phyloP scores from a whole-genome alignment of 1,284 basidiomycete species.

The Cryptococcus floricola region DNA sequence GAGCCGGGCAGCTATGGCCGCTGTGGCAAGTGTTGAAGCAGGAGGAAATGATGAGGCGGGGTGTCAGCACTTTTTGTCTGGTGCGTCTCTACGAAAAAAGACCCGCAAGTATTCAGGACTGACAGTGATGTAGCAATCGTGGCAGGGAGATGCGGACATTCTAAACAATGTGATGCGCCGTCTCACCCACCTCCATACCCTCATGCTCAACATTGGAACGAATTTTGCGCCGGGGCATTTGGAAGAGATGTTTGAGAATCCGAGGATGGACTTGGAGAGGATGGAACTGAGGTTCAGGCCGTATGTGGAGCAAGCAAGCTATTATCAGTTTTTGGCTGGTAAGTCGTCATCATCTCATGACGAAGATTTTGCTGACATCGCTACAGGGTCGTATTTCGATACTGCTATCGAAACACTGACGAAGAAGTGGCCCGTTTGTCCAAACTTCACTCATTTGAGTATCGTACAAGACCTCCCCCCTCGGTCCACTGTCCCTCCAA shows the following conservation, averaged over 20 bases:
- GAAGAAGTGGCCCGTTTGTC: slow-evolving; percentile 36
- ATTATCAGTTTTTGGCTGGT: slow-evolving; percentile 50
- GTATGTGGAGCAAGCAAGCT: slow-evolving; percentile 49
- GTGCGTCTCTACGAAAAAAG: slow-evolving; percentile 7
- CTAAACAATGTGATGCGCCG: slow-evolving; percentile 47
- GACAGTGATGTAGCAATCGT: slow-evolving; percentile 28
- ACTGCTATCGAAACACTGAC: slow-evolving; percentile 47
- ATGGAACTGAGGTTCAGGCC: slow-evolving; percentile 49
- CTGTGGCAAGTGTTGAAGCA: slow-evolving; percentile 31
- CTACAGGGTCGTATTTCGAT: slow-evolving; percentile 49
- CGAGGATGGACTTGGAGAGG: slow-evolving; percentile 32
- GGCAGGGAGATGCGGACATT: slow-evolving; percentile 49
- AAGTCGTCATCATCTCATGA: not conserved
- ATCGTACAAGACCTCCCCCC: slow-evolving; percentile 49
- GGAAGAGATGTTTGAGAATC: slow-evolving; percentile 44
- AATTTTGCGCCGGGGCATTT: slow-evolving; percentile 51
- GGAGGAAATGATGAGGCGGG: slow-evolving; percentile 13
- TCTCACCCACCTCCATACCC: slow-evolving; percentile 30
- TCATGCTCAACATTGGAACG: slow-evolving; percentile 48
- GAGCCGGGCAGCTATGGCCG: slow-evolving; percentile 30
- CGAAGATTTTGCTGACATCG: not conserved
- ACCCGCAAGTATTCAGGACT: not conserved
- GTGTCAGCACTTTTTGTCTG: slow-evolving; percentile 30
- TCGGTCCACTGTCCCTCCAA: slow-evolving; percentile 39
- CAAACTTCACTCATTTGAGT: slow-evolving; percentile 43